Base-by-base conservation (phyloP, 2,329 filamentous ascomycete species). In the Lasiodiplodia hormozganensis region DNA sequence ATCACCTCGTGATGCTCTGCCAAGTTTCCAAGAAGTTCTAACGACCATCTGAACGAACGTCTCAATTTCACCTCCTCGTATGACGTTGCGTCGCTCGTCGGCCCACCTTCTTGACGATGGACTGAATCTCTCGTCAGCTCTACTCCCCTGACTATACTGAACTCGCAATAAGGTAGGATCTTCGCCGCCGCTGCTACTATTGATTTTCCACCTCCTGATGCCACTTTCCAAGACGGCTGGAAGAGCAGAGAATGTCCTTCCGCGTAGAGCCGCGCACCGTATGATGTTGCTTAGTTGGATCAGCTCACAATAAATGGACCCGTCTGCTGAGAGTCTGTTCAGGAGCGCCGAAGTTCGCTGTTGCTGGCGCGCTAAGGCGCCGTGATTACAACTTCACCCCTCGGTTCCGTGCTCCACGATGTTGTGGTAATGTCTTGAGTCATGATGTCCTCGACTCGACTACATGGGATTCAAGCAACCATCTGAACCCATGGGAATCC, bases 251-350 rank as follows among this genome's bases (percentile, higher is more conserved):
- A 47, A 47, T n/a, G n/a, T 21, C n/a, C 43, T 18, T 18, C 51
- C 23, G 51, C 23, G 10, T 31, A 23, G 25, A 53, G 51, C 28
- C 51, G 28, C n/a, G 43, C 7, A 3, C 43, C 43, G 43, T 53
- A 31, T 8, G 23, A 53, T 53, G 51, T 4, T 28, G 51, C 31
- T 34, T 2, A 34, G 31, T 53, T 18, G 4, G 28, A 31, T 53
- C 51, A 31, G 51, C 51, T 53, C 51, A 53, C 25, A 53, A 53
- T 31, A 31, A 31, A 31, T 53, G 51, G 51, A 31, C n/a, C 51
- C 25, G 28, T 53, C 25, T 53, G 25, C 51, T 53, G 23, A 53
- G 51, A 2, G 7, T 31, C 43, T 47, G 18, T n/a, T 10, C n/a
- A 47, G 10, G 8, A 21, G 43, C 43, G 8, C 43, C 43, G 43